Conservation (phyloP, 2,329 filamentous ascomycete species). For the Dryadomyces quercivorus region DNA sequence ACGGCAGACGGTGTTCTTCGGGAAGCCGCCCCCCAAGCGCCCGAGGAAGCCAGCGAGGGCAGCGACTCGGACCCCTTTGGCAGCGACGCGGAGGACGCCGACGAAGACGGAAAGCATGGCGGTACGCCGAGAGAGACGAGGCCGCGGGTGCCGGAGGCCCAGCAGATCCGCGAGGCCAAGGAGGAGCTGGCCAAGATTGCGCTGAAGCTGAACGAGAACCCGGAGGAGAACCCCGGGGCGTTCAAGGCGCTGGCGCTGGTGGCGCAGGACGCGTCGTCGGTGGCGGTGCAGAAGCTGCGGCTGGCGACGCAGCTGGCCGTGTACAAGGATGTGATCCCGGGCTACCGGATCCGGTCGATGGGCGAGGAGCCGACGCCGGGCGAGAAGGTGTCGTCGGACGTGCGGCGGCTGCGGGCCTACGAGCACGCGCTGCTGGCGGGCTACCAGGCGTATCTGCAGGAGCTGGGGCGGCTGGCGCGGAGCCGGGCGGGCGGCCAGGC, state of each 20-base stretch:
- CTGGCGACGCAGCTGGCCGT: conserved; percentile 79
- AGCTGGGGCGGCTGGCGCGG: conserved; percentile 51
- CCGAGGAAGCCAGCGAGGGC: conserved; percentile 31
- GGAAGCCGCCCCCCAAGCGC: conserved; percentile 24
- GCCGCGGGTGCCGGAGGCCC: conserved; percentile 16
- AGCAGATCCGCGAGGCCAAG: conserved; percentile 78
- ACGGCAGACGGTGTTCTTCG: conserved; percentile 61
- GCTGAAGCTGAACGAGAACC: conserved; percentile 72
- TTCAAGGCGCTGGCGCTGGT: conserved; percentile 70
- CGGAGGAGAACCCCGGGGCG: conserved; percentile 74
- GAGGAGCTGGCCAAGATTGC: conserved; percentile 85
- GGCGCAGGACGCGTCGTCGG: conserved; percentile 53
- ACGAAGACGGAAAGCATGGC: conserved; percentile 24
- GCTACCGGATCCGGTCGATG: conserved; percentile 81
- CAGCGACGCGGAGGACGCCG: conserved; percentile 44
- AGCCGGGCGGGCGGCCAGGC: conserved; percentile 12
- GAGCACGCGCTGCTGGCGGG: conserved; percentile 78
- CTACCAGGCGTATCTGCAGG: conserved; percentile 75
- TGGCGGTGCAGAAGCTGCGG: conserved; percentile 72
- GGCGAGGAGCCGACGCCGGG: conserved; percentile 49
- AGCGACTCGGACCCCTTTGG: conserved; percentile 51
- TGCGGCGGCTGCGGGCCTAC: conserved; percentile 67
- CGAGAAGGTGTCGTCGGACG: conserved; percentile 83
- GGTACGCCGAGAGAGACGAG: conserved; percentile 30
- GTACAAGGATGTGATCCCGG: conserved; percentile 93